Evolutionary conservation across 2,329 filamentous ascomycete species (phyloP).

Genomic region (Talaromyces sp.): DNA sequence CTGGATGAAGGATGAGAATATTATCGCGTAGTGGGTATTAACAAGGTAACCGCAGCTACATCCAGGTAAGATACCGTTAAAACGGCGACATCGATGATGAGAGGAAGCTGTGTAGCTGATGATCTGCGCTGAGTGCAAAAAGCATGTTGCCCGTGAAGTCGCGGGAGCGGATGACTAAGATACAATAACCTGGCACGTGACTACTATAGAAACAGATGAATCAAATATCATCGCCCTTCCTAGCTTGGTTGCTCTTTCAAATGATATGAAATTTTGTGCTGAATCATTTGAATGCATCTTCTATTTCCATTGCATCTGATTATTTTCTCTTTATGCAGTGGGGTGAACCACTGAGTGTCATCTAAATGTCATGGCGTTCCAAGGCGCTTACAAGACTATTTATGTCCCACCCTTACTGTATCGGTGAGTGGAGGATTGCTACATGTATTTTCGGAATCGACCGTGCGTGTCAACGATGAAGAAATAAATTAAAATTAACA

Average conservation of each 20-base stretch:
- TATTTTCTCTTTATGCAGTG: too few relatives aligned
- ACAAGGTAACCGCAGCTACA: slow-evolving; percentile 36
- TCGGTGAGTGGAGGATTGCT: slow-evolving; percentile 10
- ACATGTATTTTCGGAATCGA: neutral
- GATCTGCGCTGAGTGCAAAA: slow-evolving; percentile 24
- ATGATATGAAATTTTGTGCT: neutral
- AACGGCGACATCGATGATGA: slow-evolving; percentile 31
- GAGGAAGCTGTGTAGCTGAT: slow-evolving; percentile 22
- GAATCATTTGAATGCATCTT: too few relatives aligned
- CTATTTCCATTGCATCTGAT: too few relatives aligned
- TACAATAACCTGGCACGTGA: neutral
- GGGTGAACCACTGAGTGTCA: neutral
- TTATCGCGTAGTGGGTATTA: slow-evolving; percentile 31
- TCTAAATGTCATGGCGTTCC: slow-evolving; percentile 11
- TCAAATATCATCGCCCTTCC: neutral
- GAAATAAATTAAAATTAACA: neutral
- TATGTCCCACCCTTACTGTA: slow-evolving; percentile 20
- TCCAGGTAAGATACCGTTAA: slow-evolving; percentile 37
- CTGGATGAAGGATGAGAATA: slow-evolving; percentile 25
- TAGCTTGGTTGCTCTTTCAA: neutral
- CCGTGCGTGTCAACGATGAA: neutral
- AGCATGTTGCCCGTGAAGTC: slow-evolving; percentile 25
- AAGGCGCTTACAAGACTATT: slow-evolving; percentile 25
- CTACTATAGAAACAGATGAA: too few relatives aligned
- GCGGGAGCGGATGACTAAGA: slow-evolving; percentile 25